Evolutionary conservation across 768 basidiomycete species (phyloP).

Genomic region (Pisolithus tinctorius): DNA sequence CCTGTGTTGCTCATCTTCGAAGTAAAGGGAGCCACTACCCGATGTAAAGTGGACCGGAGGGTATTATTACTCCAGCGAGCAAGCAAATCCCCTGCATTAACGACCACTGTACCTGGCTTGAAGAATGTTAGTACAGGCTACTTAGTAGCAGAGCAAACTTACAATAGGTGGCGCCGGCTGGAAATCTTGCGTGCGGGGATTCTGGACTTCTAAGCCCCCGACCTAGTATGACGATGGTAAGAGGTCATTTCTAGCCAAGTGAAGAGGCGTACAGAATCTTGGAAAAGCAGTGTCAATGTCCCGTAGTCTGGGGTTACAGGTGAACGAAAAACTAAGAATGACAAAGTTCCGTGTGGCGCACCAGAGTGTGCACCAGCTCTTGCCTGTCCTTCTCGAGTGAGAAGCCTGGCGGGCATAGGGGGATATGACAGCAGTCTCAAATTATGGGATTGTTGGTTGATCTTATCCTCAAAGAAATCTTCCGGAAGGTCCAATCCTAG

Average conservation of each 20-base stretch:
- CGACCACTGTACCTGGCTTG: slow-evolving; percentile 73
- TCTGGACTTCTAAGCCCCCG: slow-evolving; percentile 77
- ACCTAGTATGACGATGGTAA: slow-evolving; percentile 35
- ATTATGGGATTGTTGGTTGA: slow-evolving; percentile 75
- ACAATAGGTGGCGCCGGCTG: slow-evolving; percentile 74
- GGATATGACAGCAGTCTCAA: slow-evolving; percentile 78
- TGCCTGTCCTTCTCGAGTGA: slow-evolving; percentile 61
- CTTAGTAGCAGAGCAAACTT: slow-evolving; percentile 19
- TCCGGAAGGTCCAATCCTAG: slow-evolving; percentile 71
- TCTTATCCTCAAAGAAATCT: slow-evolving; percentile 66
- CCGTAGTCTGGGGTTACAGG: slow-evolving; percentile 54
- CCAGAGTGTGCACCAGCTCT: slow-evolving; percentile 82
- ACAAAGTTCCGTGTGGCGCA: slow-evolving; percentile 11
- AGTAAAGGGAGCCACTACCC: slow-evolving; percentile 68
- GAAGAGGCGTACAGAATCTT: slow-evolving; percentile 48
- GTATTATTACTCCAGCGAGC: slow-evolving; percentile 81
- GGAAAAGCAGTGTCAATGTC: slow-evolving; percentile 75
- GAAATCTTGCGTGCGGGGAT: slow-evolving; percentile 67
- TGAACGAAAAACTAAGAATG: neutral
- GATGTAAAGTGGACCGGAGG: slow-evolving; percentile 73
- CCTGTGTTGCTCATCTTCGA: slow-evolving; percentile 35
- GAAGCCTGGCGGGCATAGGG: slow-evolving; percentile 51
- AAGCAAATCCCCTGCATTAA: slow-evolving; percentile 78
- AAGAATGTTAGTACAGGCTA: slow-evolving; percentile 1
- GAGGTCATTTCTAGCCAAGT: neutral